phyloP scores from a whole-genome alignment of 176 grass and related monocot genomes.

The Hyparrhenia diplandra region DNA sequence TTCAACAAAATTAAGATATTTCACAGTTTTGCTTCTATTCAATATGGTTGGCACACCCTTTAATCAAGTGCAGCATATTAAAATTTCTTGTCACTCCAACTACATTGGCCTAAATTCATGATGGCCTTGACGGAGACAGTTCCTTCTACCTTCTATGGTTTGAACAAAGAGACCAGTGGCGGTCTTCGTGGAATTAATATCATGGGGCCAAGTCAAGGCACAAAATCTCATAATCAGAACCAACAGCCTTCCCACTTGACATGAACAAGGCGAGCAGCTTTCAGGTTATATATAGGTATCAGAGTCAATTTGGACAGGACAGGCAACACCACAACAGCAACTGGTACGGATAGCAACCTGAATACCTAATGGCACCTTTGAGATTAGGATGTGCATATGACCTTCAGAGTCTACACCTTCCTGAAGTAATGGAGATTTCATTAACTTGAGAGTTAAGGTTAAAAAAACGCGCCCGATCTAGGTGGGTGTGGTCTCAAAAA shows the following conservation, averaged over 20 bases:
- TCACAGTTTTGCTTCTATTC: constrained; percentile 7
- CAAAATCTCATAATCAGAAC: neutral
- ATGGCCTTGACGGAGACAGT: constrained; percentile 17
- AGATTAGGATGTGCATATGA: neutral
- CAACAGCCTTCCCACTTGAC: constrained; percentile 4
- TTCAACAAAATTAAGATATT: neutral
- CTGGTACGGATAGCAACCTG: constrained; percentile 15
- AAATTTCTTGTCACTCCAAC: constrained; percentile 28
- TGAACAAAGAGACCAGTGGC: constrained; percentile 21
- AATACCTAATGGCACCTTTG: constrained; percentile 14
- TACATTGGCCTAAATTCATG: constrained; percentile 21
- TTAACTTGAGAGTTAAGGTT: constrained; percentile 2
- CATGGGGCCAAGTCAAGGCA: neutral
- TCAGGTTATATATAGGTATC: neutral
- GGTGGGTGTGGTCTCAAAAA: too few species aligned
- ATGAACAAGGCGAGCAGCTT: neutral
- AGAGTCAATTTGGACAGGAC: constrained; percentile 17
- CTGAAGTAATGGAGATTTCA: constrained; percentile 21
- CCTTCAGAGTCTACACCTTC: constrained; percentile 12
- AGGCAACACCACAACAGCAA: constrained; percentile 37
- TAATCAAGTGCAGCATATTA: constrained; percentile 29
- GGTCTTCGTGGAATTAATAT: constrained; percentile 18
- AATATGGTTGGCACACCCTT: constrained; percentile 27
- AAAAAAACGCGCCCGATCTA: too few species aligned
- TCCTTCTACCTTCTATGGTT: constrained; percentile 28